Percentiles rank a stretch among this genome's conserved stretches.
Evolutionary conservation across 2,329 filamentous ascomycete genomes (phyloP).

Genomic region (Trichoderma sp.): DNA sequence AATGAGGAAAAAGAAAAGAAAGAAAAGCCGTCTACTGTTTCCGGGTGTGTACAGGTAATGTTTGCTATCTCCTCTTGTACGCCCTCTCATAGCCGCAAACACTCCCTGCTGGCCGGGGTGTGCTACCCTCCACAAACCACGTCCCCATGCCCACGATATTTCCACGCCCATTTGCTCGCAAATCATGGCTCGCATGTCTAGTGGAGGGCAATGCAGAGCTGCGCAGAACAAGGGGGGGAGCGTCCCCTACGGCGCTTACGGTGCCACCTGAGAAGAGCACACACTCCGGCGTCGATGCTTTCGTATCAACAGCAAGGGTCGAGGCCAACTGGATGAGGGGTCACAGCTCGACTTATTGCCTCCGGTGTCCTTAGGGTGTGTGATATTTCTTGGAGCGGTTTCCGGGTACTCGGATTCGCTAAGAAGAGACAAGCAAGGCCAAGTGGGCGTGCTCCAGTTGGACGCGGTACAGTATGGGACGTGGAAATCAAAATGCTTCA

Average conservation of each 20-base stretch:
- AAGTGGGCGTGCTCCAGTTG: not conserved
- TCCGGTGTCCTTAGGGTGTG: not conserved
- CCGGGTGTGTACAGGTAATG: not conserved
- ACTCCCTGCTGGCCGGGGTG: not conserved
- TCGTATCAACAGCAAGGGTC: not conserved
- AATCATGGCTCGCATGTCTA: not conserved
- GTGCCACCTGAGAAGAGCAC: not conserved
- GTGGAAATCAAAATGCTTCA: not conserved
- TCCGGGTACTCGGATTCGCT: slow-evolving; percentile 9
- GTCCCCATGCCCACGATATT: not conserved
- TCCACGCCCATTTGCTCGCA: not conserved
- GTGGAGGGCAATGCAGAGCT: slow-evolving; percentile 1
- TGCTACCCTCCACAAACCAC: not conserved
- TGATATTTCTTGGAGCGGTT: not conserved
- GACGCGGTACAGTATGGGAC: not conserved
- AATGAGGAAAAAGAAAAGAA: not conserved
- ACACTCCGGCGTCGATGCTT: not conserved
- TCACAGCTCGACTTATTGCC: not conserved
- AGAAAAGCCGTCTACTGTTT: not conserved
- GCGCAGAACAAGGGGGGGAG: not conserved
- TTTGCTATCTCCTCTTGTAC: not conserved
- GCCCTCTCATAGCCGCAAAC: not conserved
- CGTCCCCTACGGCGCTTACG: not conserved
- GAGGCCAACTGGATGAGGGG: not conserved
- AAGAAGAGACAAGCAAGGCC: not conserved